Percentiles rank a stretch among this genome's conserved stretches.
These are phyloP conservation scores for Penicillium bialowiezense DNA, from an alignment of 495 filamentous ascomycete genomes.

Conservation along the genomic window DNA sequence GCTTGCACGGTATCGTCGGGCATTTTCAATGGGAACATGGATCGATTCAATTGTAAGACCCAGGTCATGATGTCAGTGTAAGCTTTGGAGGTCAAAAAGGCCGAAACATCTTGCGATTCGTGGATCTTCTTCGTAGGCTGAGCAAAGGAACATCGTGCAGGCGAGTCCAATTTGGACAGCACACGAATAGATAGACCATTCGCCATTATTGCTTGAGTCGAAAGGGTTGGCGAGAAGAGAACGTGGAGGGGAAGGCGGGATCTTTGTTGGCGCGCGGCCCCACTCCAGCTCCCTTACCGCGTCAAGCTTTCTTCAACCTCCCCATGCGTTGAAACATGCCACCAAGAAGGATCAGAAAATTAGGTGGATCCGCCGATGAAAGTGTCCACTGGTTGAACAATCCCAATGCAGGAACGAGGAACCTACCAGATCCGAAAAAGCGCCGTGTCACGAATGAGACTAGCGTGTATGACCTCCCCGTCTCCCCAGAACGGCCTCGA, in stretches of 20 bases:
- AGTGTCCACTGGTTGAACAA: background rate
- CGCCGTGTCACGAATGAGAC: background rate
- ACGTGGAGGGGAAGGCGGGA: background rate
- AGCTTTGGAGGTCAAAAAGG: slow-evolving; percentile 73
- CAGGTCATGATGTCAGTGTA: slow-evolving; percentile 86
- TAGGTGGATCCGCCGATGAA: background rate
- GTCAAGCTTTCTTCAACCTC: background rate
- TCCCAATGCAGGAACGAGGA: background rate
- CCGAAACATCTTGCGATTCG: slow-evolving; percentile 70
- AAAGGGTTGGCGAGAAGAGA: background rate
- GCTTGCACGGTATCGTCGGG: slow-evolving; percentile 39
- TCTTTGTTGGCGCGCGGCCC: background rate
- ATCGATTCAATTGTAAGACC: slow-evolving; percentile 81
- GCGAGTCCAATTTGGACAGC: slow-evolving; percentile 28
- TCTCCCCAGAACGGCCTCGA: background rate
- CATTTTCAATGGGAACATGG: slow-evolving; percentile 70
- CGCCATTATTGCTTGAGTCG: slow-evolving; percentile 19
- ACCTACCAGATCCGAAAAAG: background rate
- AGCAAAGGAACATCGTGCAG: slow-evolving; percentile 29
- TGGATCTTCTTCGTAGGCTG: slow-evolving; percentile 69
- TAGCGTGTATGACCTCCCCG: background rate
- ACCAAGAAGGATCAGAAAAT: background rate
- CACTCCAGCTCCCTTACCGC: slow-evolving; percentile 7
- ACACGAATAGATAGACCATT: slow-evolving; percentile 23
- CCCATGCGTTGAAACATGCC: slow-evolving; percentile 6